Evolutionary conservation across 768 basidiomycete genomes (phyloP).

Genomic region (Suillus clintonianus): DNA sequence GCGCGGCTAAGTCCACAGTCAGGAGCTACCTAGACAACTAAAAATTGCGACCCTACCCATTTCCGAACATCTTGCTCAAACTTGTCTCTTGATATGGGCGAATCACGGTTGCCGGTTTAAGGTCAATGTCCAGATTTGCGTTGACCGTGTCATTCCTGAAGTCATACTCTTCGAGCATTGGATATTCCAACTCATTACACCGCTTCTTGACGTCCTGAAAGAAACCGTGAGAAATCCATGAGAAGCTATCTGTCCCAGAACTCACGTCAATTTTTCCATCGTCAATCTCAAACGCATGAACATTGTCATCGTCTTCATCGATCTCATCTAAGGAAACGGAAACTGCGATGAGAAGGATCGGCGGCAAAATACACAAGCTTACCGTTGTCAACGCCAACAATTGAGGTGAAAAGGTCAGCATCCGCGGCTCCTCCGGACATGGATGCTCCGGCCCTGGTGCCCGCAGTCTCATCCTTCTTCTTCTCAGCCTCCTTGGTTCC

Average conservation of each 20-base stretch:
- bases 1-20: constrained; percentile 68
- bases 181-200: constrained; percentile 95
- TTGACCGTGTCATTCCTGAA: constrained; percentile 97
- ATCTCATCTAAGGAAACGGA: constrained; percentile 72
- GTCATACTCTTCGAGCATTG: constrained; percentile 99
- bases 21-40: neutral
- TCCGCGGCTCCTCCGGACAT: constrained; percentile 45
- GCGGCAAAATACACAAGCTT: constrained; percentile 19
- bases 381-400: constrained; percentile 94
- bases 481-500: constrained; percentile 78
- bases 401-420: constrained; percentile 87
- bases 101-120: constrained; percentile 97
- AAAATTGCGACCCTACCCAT: constrained; percentile 61
- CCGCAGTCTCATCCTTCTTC: constrained; percentile 61
- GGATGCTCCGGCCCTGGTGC: constrained; percentile 29
- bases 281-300: constrained; percentile 95
- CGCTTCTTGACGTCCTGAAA: constrained; percentile 90
- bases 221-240: constrained; percentile 1
- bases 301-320: constrained; percentile 96
- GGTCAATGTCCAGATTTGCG: constrained; percentile 95
- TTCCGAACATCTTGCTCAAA: constrained; percentile 99
- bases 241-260: constrained; percentile 8
- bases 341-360: neutral
- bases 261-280: constrained; percentile 90
- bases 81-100: constrained; percentile 98